Percentiles rank a stretch among this genome's conserved stretches.
These are phyloP conservation scores for Theobroma cacao DNA, from an alignment of 345 rosid species.

Conservation along the genomic window DNA sequence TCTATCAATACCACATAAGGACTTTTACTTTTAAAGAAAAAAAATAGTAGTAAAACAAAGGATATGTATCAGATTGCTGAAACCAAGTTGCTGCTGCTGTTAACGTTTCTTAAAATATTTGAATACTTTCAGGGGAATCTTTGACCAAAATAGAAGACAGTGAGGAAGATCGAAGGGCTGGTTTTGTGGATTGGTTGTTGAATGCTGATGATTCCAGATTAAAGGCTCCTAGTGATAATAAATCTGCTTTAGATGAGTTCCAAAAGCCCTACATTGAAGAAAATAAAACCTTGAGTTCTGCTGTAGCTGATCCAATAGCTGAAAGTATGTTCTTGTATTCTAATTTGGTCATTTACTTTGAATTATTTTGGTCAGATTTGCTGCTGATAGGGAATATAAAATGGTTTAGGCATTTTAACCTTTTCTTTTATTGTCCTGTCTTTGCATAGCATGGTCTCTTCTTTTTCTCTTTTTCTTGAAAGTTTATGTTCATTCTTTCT, in stretches of 20 bases:
- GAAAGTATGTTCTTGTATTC: constrained; percentile 40
- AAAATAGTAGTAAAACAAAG: background rate
- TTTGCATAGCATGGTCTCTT: background rate
- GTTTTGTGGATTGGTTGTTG: constrained; percentile 72
- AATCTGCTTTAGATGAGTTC: constrained; percentile 27
- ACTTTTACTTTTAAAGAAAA: background rate
- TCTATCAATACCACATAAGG: background rate
- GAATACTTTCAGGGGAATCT: constrained; percentile 44
- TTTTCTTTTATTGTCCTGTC: background rate
- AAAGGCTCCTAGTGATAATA: constrained; percentile 18
- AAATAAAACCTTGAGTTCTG: constrained; percentile 27
- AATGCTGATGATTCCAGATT: constrained; percentile 41
- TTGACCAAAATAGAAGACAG: constrained; percentile 40
- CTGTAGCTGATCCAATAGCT: constrained; percentile 29
- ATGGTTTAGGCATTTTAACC: background rate
- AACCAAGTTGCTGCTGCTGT: constrained; percentile 5
- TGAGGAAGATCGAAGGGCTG: constrained; percentile 67
- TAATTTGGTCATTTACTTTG: background rate
- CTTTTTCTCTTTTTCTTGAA: background rate
- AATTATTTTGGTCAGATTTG: background rate
- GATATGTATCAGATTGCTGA: background rate
- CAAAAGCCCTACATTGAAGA: constrained; percentile 30
- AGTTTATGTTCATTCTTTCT: background rate
- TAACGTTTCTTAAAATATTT: constrained; percentile 18
- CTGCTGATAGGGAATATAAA: background rate